Base-by-base conservation (phyloP, 805 yeast genomes). In the Saccharomycopsis schoenii region DNA sequence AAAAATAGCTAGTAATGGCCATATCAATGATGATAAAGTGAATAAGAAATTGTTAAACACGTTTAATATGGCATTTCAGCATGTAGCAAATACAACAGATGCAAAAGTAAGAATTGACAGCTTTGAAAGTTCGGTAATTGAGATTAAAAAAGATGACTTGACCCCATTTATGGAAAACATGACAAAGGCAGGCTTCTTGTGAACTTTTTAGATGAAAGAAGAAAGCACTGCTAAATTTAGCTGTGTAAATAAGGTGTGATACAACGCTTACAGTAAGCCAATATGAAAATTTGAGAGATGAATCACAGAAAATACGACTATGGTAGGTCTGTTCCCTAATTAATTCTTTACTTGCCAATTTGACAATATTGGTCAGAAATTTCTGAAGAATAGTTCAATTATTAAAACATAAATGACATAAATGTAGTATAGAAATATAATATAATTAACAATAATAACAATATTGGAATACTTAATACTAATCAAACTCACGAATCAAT, bases 61-160 rank as follows among this genome's bases (percentile, higher is more conserved):
- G 8, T 94, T 94, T 69, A 92, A 97, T 55, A 82, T 86, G 61
- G 96, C 96, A 41, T 94, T 94, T 72, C 97, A 90, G 71, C 87
- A 86, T 65, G 89, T 92, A 34, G 94, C 97, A 0, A 79, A 78
- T 55, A 82, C 82, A 21, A 88, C 96, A 5, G 93, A 91, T 51
- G 97, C 97, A 2, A 84, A 88, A 67, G 91, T 91, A 19, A 80
- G 93, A 68, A 88, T 94, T 64, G 98, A 94, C 71, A 90, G 96
- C 68, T 94, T 94, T 73, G 98, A 94, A 70, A 88, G 96, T 65
- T 84, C 97, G 2, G 89, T 94, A 24, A 90, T 94, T 54, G 97
- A 94, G 73, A 85, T 94, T 52, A 75, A 89, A 62, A 86, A 85
- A 68, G 97, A 92, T 57, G 99, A 94, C 70, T 75, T 94, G 64